These are phyloP conservation scores for Dactylellina haptotyla DNA, from an alignment of 2,329 filamentous ascomycete species.

Conservation along the genomic window DNA sequence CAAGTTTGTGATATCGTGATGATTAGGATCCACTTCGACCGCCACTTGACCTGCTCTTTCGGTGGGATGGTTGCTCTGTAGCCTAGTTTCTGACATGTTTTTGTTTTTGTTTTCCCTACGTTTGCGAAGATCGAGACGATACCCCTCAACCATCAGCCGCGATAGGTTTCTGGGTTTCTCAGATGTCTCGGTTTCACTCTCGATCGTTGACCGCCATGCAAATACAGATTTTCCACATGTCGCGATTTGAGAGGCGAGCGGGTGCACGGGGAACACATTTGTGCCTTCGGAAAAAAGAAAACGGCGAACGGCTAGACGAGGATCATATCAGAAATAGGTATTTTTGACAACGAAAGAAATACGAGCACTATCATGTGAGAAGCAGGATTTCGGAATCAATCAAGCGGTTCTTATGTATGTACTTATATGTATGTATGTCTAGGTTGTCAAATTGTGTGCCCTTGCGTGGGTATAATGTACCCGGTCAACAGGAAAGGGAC, in stretches of 20 bases:
- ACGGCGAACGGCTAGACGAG: conserved; percentile 14
- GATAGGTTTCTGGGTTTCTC: background rate
- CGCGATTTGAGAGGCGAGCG: background rate
- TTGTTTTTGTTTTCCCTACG: conserved; percentile 22
- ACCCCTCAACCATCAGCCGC: background rate
- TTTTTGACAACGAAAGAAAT: background rate
- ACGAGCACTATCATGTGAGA: no score
- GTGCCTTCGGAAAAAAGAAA: conserved; percentile 1
- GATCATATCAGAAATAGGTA: background rate
- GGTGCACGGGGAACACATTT: background rate
- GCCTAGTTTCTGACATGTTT: conserved; percentile 28
- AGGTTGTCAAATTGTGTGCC: no score
- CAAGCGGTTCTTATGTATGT: background rate
- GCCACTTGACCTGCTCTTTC: conserved; percentile 46
- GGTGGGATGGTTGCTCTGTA: conserved; percentile 25
- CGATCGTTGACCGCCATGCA: background rate
- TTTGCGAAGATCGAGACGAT: conserved; percentile 29
- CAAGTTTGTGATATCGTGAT: conserved; percentile 43
- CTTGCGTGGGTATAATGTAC: background rate
- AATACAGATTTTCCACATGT: conserved; percentile 38
- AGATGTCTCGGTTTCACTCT: background rate
- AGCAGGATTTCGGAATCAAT: background rate
- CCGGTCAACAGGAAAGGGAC: conserved; percentile 2
- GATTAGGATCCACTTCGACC: conserved; percentile 8
- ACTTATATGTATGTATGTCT: background rate